Evolutionary conservation across 768 basidiomycete genomes (phyloP).

Genomic region (Terana coerulea): DNA sequence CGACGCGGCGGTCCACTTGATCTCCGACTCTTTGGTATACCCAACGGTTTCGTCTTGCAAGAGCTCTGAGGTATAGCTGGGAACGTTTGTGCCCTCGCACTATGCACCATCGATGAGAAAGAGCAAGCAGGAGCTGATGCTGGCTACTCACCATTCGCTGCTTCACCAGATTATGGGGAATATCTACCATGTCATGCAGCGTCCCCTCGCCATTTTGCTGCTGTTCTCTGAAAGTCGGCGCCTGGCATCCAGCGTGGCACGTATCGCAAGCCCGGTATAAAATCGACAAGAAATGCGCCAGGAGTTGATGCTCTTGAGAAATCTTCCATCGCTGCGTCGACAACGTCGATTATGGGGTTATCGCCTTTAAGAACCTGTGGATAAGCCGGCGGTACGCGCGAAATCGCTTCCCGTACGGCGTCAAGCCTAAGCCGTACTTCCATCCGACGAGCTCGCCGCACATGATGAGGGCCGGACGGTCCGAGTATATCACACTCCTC

Average conservation of each 20-base stretch:
- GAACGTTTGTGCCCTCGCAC: slow-evolving; percentile 52
- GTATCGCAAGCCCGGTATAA: slow-evolving; percentile 15
- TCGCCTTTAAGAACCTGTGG: slow-evolving; percentile 16
- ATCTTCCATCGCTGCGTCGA: slow-evolving; percentile 20
- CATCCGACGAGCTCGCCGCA: slow-evolving; percentile 25
- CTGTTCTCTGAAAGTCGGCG: slow-evolving; percentile 18
- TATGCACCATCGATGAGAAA: slow-evolving; percentile 21
- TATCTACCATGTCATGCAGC: slow-evolving; percentile 16
- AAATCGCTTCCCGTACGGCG: slow-evolving; percentile 22
- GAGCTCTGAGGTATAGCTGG: slow-evolving; percentile 56
- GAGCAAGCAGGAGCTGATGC: background rate
- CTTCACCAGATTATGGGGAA: slow-evolving; percentile 29
- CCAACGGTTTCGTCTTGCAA: slow-evolving; percentile 48
- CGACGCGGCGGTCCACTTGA: slow-evolving; percentile 55
- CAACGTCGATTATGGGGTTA: slow-evolving; percentile 31
- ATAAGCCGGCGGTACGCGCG: slow-evolving; percentile 23
- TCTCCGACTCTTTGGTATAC: slow-evolving; percentile 52
- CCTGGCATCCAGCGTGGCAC: slow-evolving; percentile 25
- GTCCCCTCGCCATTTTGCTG: background rate
- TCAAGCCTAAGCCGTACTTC: slow-evolving; percentile 18
- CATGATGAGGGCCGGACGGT: slow-evolving; percentile 24
- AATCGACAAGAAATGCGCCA: slow-evolving; percentile 32
- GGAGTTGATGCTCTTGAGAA: slow-evolving; percentile 22
- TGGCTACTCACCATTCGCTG: slow-evolving; percentile 28
- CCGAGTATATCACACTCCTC: slow-evolving; percentile 27